phyloP scores from a whole-genome alignment of 2,329 filamentous ascomycete species.

The Volutella citrinella region DNA sequence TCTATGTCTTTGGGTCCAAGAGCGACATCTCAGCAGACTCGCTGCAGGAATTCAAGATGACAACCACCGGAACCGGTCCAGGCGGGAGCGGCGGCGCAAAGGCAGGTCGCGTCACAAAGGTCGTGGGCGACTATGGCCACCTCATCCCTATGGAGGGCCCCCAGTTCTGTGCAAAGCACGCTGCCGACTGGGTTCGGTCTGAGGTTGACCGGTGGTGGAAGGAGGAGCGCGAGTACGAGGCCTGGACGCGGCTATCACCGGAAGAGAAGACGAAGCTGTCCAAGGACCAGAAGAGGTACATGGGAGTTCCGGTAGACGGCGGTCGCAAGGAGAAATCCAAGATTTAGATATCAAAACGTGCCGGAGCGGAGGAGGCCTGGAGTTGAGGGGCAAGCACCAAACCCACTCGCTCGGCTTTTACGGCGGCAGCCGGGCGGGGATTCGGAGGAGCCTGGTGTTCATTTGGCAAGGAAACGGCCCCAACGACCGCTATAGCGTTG shows the following conservation, averaged over 20 bases:
- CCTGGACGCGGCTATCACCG: conserved; percentile 49
- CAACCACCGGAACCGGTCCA: conserved; percentile 59
- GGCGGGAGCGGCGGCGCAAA: conserved; percentile 68
- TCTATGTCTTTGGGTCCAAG: conserved; percentile 66
- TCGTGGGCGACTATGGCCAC: conserved; percentile 69
- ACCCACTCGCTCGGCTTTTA: too few species aligned
- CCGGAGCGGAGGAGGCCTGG: too few species aligned
- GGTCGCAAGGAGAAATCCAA: conserved; percentile 21
- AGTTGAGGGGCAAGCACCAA: too few species aligned
- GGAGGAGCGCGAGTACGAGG: conserved; percentile 55
- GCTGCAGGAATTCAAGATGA: conserved; percentile 56
- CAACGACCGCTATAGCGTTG: too few species aligned
- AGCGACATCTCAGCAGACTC: conserved; percentile 54
- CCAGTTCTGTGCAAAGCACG: conserved; percentile 58
- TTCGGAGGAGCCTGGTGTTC: too few species aligned
- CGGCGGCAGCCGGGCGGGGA: too few species aligned
- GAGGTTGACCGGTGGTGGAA: conserved; percentile 56
- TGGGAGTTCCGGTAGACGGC: conserved; percentile 27
- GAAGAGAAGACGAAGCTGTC: conserved; percentile 51
- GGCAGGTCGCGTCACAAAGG: conserved; percentile 61
- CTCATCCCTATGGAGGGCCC: conserved; percentile 82
- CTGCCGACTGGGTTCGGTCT: conserved; percentile 53
- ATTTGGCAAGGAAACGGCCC: too few species aligned
- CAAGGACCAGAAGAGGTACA: conserved; percentile 55
- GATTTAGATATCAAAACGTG: conserved; percentile 25